Conservation (phyloP, 2,329 filamentous ascomycete species). For the Chrysosporium keratinophilum region DNA sequence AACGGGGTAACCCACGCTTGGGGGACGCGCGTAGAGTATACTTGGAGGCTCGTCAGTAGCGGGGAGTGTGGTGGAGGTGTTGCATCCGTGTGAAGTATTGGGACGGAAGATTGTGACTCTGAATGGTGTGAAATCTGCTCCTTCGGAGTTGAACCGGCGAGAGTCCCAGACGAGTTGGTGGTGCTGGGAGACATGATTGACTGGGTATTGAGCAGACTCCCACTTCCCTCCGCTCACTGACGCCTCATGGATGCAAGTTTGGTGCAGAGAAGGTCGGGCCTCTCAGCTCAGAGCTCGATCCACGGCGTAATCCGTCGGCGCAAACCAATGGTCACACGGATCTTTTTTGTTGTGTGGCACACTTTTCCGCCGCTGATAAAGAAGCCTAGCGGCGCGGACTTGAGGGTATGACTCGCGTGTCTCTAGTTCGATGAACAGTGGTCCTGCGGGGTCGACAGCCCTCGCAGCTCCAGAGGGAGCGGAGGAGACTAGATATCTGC, state of each 20-base stretch:
- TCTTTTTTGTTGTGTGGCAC: not conserved
- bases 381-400: not conserved
- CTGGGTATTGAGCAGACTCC: slow-evolving; percentile 30
- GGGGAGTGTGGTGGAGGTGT: slow-evolving; percentile 23
- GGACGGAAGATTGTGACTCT: slow-evolving; percentile 17
- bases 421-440: slow-evolving; percentile 19
- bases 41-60: slow-evolving; percentile 30
- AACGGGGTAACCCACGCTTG: slow-evolving; percentile 62
- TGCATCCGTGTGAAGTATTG: slow-evolving; percentile 22
- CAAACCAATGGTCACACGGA: not conserved
- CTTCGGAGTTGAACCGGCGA: slow-evolving; percentile 25
- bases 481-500: slow-evolving; percentile 21
- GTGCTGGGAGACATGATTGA: slow-evolving; percentile 39
- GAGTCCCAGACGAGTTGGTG: slow-evolving; percentile 30
- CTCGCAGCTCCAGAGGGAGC: slow-evolving; percentile 24
- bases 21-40: slow-evolving; percentile 41
- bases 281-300: slow-evolving; percentile 1
- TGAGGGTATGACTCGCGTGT: not conserved
- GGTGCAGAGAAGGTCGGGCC: slow-evolving; percentile 12
- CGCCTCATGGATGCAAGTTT: slow-evolving; percentile 34
- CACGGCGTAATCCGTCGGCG: not conserved
- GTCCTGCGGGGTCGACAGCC: slow-evolving; percentile 21
- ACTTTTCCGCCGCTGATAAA: not conserved
- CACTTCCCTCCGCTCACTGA: slow-evolving; percentile 33
- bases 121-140: slow-evolving; percentile 9